Conservation (phyloP, 2,329 filamentous ascomycete species). For the Phialemoniopsis sp. region DNA sequence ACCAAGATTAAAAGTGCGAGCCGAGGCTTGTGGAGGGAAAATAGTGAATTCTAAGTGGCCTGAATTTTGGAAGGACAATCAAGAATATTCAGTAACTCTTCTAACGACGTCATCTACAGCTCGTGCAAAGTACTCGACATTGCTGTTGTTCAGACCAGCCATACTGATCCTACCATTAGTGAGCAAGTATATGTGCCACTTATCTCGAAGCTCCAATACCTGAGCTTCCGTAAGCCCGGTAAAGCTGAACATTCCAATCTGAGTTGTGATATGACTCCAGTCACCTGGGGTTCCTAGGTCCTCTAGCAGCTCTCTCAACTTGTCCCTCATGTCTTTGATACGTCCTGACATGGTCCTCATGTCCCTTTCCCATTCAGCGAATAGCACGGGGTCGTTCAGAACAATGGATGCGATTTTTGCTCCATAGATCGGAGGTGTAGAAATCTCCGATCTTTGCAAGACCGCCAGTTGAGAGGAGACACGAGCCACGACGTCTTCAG, state of each 20-base stretch:
- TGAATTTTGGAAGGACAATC: too few species aligned
- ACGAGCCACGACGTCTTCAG: conserved; percentile 48
- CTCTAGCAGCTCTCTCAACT: conserved; percentile 75
- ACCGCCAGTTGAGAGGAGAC: conserved; percentile 88
- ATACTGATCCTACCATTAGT: conserved; percentile 98
- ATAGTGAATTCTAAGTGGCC: too few species aligned
- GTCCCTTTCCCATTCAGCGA: conserved; percentile 89
- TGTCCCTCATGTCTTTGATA: conserved; percentile 87
- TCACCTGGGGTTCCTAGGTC: conserved; percentile 79
- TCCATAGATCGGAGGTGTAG: conserved; percentile 92
- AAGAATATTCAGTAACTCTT: too few species aligned
- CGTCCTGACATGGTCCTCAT: conserved; percentile 90
- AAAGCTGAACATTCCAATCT: conserved; percentile 99
- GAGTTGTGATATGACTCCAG: conserved; percentile 97
- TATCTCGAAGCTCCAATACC: conserved; percentile 64
- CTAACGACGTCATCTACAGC: conserved; percentile 84
- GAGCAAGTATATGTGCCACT: conserved; percentile 83
- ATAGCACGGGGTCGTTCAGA: conserved; percentile 77
- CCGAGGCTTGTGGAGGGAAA: too few species aligned
- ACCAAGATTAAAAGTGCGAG: too few species aligned
- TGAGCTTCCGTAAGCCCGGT: conserved; percentile 74
- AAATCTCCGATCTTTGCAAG: conserved; percentile 95
- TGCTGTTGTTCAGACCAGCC: conserved; percentile 89
- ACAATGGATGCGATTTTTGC: conserved; percentile 82
- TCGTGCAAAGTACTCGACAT: conserved; percentile 89